Evolutionary conservation across 2,329 filamentous ascomycete genomes (phyloP), one percentile per base, ranked within the genome.

Genomic region (Penicillium sp.): DNA sequence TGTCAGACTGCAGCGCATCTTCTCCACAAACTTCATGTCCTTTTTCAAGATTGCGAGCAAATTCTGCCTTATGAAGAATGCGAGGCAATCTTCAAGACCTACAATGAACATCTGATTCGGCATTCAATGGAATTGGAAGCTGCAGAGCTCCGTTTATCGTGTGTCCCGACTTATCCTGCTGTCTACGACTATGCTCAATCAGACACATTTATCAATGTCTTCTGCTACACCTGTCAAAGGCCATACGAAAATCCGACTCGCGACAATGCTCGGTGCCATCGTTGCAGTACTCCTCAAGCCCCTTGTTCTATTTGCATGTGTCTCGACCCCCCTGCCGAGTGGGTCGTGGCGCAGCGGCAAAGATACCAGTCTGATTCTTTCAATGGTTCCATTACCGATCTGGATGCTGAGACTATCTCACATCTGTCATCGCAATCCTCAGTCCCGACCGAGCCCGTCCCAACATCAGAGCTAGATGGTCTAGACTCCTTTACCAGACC

Each of bases 141-240:
- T 4, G 74, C 75, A 7, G 66, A 73, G 22, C 60, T 82, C n/a
- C 74, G 78, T 16, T 67, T 71, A 29, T 60, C 75, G 25, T 68
- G 71, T 33, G 76, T 77, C 36, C 71, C 75, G 3, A 62, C 62
- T 2, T 77, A 77, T 42, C 73, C 74, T 6, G 63, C 70, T 6
- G 72, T 78, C 12, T 77, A 77, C 50, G 75, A 79, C 39, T 73
- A 77, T 48, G 70, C 68, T 1, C 62, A 76, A 16, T 68, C 69
- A 37, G 74, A 77, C 43, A 75, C 71, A 8, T 68, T 67, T 39
- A 66, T 79, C 29, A 72, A 72, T 35, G 63, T 77, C 6, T 67
- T 69, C 45, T 80, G 77, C 52, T 69, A 73, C 23, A 68, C 68
- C 30, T 81, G 78, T 62, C 72, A 71, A 46, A 72, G 72, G 30